Evolutionary conservation across 2,329 filamentous ascomycete genomes (phyloP).

Genomic region (Fusarium palustre): DNA sequence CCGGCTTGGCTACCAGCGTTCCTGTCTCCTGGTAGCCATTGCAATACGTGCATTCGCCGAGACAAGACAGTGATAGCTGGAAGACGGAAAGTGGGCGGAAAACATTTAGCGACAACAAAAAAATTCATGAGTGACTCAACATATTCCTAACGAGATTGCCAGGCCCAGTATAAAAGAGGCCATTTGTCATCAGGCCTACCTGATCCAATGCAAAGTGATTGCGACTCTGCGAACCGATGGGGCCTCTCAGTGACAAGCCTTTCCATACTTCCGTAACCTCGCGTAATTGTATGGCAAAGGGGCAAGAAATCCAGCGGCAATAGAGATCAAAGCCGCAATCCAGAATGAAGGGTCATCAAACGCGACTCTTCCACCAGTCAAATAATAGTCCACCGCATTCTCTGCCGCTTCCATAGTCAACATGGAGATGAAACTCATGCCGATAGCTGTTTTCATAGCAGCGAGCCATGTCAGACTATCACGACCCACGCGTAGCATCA

Average conservation of each 20-base stretch:
- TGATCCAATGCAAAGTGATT: neutral
- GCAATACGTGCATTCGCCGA: neutral
- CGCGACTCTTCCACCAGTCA: slow-evolving; percentile 63
- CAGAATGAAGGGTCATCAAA: slow-evolving; percentile 63
- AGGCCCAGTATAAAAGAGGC: neutral
- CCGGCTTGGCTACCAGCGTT: neutral
- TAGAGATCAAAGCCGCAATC: slow-evolving; percentile 60
- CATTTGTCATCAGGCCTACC: neutral
- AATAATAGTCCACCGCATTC: slow-evolving; percentile 66
- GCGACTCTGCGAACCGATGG: neutral
- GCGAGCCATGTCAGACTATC: slow-evolving; percentile 60
- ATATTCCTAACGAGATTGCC: neutral
- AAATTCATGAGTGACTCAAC: neutral
- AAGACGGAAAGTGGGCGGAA: neutral
- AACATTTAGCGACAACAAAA: neutral
- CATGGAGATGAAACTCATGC: slow-evolving; percentile 71
- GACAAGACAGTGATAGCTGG: neutral
- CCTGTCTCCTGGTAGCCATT: too few relatives aligned
- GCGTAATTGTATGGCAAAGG: slow-evolving; percentile 67
- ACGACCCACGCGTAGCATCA: slow-evolving; percentile 60
- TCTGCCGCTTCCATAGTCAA: slow-evolving; percentile 67
- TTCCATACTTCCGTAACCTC: slow-evolving; percentile 61
- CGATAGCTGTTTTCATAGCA: slow-evolving; percentile 64
- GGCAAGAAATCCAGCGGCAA: slow-evolving; percentile 59
- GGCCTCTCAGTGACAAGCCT: slow-evolving; percentile 56